These are phyloP conservation scores for Imleria badia DNA, from an alignment of 768 basidiomycete genomes.

Conservation along the genomic window DNA sequence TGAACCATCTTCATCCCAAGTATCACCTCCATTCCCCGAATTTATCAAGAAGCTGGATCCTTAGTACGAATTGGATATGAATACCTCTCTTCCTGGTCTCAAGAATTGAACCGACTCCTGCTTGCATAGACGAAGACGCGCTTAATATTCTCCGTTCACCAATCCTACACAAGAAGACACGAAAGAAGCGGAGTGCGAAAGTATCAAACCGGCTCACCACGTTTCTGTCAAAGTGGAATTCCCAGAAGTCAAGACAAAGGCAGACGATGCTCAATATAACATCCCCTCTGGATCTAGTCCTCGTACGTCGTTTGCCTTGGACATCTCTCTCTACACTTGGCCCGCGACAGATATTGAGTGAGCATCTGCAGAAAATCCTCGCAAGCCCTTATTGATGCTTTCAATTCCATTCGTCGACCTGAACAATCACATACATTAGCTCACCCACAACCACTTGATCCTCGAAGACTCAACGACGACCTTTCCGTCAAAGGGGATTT, in stretches of 20 bases:
- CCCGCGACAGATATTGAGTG: neutral
- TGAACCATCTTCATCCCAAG: neutral
- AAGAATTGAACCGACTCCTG: neutral
- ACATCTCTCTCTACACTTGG: neutral
- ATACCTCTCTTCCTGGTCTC: neutral
- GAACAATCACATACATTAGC: no score
- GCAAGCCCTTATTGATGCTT: no score
- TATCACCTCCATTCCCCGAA: constrained; percentile 7
- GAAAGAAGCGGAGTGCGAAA: neutral
- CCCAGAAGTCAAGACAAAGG: constrained; percentile 5
- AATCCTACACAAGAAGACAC: constrained; percentile 2
- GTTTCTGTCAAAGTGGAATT: constrained; percentile 2
- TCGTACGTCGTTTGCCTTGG: neutral
- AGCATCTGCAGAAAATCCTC: no score
- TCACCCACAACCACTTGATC: no score
- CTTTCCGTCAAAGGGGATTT: constrained; percentile 1
- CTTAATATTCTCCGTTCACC: constrained; percentile 9
- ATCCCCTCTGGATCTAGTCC: neutral
- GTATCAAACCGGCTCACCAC: neutral
- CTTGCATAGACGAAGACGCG: constrained; percentile 25
- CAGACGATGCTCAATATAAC: neutral
- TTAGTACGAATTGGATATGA: constrained; percentile 27
- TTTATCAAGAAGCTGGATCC: constrained; percentile 30
- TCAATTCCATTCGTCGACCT: no score
- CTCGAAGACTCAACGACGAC: no score